These are phyloP conservation scores for Isoetes engelmannii DNA, from an alignment of 83 land plant genomes.

Conservation along the genomic window DNA sequence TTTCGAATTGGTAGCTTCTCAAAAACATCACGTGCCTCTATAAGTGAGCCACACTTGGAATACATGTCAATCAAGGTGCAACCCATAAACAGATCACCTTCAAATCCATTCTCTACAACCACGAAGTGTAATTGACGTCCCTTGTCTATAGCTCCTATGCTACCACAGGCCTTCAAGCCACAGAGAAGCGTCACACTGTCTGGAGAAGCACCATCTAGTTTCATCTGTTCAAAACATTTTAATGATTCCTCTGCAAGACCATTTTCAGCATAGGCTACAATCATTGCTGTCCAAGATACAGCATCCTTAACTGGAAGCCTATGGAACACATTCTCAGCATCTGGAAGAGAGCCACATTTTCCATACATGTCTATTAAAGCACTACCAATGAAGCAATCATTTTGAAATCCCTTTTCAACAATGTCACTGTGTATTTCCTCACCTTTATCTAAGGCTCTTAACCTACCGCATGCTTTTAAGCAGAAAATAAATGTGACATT, in stretches of 20 bases:
- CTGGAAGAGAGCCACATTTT: background rate
- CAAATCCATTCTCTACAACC: background rate
- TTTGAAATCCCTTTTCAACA: background rate
- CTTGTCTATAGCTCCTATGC: constrained; percentile 8
- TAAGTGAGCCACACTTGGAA: constrained; percentile 5
- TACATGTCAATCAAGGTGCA: constrained; percentile 15
- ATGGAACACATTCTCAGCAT: constrained; percentile 5
- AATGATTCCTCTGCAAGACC: background rate
- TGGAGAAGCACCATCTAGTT: background rate
- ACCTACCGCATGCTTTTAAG: constrained; percentile 11
- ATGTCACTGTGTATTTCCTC: background rate
- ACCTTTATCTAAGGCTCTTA: background rate
- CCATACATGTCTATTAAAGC: background rate
- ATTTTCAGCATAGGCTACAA: too few relatives aligned
- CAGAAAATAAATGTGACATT: background rate
- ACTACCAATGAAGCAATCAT: background rate
- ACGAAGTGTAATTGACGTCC: background rate
- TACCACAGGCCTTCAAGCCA: background rate
- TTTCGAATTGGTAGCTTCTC: background rate
- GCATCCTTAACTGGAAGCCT: constrained; percentile 4
- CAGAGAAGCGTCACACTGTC: too few relatives aligned
- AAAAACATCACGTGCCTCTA: constrained; percentile 6
- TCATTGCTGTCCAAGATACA: constrained; percentile 12
- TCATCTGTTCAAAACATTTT: constrained; percentile 11
- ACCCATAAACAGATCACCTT: background rate